phyloP scores from a whole-genome alignment of 345 rosid genomes.

The Eucalyptus lansdowneana region DNA sequence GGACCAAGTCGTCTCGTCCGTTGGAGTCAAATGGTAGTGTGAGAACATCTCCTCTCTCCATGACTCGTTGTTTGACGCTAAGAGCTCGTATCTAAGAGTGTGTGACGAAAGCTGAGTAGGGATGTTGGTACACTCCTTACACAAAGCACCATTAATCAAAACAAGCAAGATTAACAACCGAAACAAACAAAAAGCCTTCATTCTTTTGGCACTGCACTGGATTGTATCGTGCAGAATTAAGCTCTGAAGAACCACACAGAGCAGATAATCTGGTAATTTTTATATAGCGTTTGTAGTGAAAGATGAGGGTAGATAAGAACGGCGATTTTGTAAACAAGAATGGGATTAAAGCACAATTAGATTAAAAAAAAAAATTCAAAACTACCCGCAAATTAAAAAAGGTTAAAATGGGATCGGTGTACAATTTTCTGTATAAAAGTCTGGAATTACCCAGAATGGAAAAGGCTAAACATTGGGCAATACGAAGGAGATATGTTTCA shows the following conservation, averaged over 20 bases:
- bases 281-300: neutral
- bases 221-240: neutral
- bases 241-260: neutral
- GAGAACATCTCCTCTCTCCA: conserved; percentile 58
- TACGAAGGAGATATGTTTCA: too few species aligned
- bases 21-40: conserved; percentile 73
- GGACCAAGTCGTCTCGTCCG: conserved; percentile 79
- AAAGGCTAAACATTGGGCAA: too few species aligned
- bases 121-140: conserved; percentile 85
- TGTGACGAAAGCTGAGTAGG: conserved; percentile 66
- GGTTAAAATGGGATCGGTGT: neutral
- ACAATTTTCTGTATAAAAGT: neutral
- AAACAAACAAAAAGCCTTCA: conserved; percentile 10
- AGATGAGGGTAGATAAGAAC: neutral
- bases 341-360: neutral
- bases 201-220: neutral
- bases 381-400: neutral
- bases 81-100: conserved; percentile 49
- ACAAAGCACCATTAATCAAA: conserved; percentile 4
- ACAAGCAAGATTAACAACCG: neutral
- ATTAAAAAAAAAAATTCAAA: neutral
- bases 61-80: conserved; percentile 50
- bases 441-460: neutral
- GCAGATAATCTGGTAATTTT: neutral
- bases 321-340: neutral